Percentiles rank a stretch among this genome's conserved stretches.
phyloP scores from a whole-genome alignment of 257 asterid species.

The Parsonsia alboflavescens region DNA sequence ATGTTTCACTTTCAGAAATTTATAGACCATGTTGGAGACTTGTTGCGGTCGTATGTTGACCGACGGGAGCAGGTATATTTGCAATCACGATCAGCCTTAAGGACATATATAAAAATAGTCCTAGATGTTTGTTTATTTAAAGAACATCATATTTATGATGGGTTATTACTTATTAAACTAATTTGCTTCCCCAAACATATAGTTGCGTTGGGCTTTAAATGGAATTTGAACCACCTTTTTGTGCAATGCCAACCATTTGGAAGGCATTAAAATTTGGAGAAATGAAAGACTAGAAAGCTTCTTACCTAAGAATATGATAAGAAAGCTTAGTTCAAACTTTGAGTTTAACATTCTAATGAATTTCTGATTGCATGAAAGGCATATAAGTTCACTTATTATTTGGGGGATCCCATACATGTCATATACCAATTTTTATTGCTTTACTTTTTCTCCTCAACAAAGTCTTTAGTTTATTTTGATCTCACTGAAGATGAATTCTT shows the following conservation, averaged over 20 bases:
- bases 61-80: slow-evolving; percentile 89
- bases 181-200: background rate
- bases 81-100: background rate
- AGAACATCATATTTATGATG: background rate
- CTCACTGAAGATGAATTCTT: background rate
- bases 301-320: background rate
- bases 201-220: background rate
- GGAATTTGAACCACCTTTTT: background rate
- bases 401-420: background rate
- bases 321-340: background rate
- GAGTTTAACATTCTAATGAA: background rate
- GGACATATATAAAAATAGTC: background rate
- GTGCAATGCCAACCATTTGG: background rate
- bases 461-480: background rate
- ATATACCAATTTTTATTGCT: background rate
- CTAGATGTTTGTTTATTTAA: background rate
- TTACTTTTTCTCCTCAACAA: background rate
- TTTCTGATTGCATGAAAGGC: background rate
- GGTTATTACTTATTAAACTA: background rate
- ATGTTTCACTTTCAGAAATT: slow-evolving; percentile 64
- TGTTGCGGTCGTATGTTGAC: slow-evolving; percentile 93
- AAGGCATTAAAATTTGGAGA: background rate
- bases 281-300: background rate
- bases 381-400: background rate
- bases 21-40: slow-evolving; percentile 86